phyloP scores from a whole-genome alignment of 352 stramenopile genomes.

The Hyaloperonospora brassicae region DNA sequence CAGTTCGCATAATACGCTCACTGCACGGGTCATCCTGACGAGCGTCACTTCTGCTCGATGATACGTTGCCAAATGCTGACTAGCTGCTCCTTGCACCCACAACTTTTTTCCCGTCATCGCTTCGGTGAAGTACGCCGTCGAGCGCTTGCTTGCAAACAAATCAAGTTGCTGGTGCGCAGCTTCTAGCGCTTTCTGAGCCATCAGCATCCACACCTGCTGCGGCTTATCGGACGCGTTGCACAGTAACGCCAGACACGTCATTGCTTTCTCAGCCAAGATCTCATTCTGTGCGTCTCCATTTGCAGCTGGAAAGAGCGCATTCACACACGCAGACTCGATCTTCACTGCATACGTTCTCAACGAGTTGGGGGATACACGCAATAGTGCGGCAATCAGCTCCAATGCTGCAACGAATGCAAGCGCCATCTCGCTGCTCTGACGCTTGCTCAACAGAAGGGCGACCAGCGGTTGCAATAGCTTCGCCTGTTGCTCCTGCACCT shows the following conservation, averaged over 20 bases:
- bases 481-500: constrained; percentile 47
- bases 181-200: constrained; percentile 52
- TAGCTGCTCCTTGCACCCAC: constrained; percentile 42
- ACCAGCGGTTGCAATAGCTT: constrained; percentile 57
- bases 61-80: constrained; percentile 42
- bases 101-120: constrained; percentile 42
- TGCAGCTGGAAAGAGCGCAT: constrained; percentile 18
- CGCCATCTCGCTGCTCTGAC: constrained; percentile 11
- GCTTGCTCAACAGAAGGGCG: constrained; percentile 33
- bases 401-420: constrained; percentile 24
- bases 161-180: constrained; percentile 61
- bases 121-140: constrained; percentile 10
- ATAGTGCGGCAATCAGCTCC: constrained; percentile 37
- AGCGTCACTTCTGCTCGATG: constrained; percentile 43
- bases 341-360: constrained; percentile 52
- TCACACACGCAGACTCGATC: constrained; percentile 46
- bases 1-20: constrained; percentile 34
- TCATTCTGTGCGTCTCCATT: constrained; percentile 19
- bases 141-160: constrained; percentile 49
- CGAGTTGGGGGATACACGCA: constrained; percentile 46
- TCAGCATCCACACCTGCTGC: constrained; percentile 53
- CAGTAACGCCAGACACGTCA: constrained; percentile 40
- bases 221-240: constrained; percentile 59
- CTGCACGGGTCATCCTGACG: constrained; percentile 31
- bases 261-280: constrained; percentile 14